phyloP scores from a whole-genome alignment of 768 basidiomycete species.

The Boletus sensibilis region DNA sequence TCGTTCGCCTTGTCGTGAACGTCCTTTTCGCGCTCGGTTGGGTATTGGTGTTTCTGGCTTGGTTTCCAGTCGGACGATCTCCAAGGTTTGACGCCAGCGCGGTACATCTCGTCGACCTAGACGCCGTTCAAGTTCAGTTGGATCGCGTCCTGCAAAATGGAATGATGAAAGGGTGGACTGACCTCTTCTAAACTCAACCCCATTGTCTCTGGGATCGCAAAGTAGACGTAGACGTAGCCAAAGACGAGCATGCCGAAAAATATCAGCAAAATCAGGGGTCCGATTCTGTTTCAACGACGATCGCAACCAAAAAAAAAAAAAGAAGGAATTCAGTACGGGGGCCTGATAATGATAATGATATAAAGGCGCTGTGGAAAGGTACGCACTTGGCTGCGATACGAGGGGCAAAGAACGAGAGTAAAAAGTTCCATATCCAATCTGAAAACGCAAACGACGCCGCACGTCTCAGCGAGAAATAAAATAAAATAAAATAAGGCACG shows the following conservation, averaged over 20 bases:
- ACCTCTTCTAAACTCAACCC: constrained; percentile 74
- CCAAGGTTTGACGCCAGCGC: constrained; percentile 64
- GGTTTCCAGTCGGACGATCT: constrained; percentile 57
- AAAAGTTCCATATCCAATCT: constrained; percentile 74
- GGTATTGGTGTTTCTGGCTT: constrained; percentile 32
- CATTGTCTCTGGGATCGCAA: constrained; percentile 80
- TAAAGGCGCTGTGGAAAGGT: not conserved
- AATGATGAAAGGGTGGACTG: not conserved
- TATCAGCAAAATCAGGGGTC: constrained; percentile 72
- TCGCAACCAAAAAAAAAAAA: not conserved
- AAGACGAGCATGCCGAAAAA: constrained; percentile 75
- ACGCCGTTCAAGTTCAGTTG: not conserved
- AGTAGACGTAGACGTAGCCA: constrained; percentile 72
- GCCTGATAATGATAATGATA: not conserved
- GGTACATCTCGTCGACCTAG: constrained; percentile 73
- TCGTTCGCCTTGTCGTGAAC: not conserved
- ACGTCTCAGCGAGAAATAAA: no score
- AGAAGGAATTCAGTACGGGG: not conserved
- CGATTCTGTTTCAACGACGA: constrained; percentile 44
- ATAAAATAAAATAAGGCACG: no score
- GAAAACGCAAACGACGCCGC: not conserved
- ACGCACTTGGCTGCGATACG: constrained; percentile 55
- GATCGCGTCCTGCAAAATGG: not conserved
- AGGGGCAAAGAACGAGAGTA: constrained; percentile 70
- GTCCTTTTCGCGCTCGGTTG: not conserved